phyloP scores from a whole-genome alignment of 2,329 filamentous ascomycete species.

The Colletotrichum tanaceti region DNA sequence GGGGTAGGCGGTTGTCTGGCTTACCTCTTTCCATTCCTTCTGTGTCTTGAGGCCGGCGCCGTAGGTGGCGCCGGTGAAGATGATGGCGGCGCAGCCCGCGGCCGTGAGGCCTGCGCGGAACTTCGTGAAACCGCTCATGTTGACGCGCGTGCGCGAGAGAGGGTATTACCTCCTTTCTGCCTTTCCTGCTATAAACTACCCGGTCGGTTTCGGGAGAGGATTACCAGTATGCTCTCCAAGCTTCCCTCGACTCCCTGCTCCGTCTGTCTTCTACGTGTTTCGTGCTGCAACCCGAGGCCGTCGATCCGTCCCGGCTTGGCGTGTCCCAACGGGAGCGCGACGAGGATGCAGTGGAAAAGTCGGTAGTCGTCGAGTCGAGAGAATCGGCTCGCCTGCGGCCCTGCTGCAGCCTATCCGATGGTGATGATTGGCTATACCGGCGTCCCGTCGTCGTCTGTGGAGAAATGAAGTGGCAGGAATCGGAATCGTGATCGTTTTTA shows the following conservation, averaged over 20 bases:
- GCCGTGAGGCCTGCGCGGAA: constrained; percentile 48
- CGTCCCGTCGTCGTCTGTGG: constrained; percentile 1
- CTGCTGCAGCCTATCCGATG: constrained; percentile 17
- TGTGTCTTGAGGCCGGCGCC: constrained; percentile 63
- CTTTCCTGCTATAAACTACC: neutral
- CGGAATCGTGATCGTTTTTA: neutral
- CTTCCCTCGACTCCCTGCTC: constrained; percentile 42
- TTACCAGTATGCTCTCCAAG: constrained; percentile 48
- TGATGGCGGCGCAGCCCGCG: constrained; percentile 59
- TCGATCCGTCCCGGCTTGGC: constrained; percentile 1
- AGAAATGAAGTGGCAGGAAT: constrained; percentile 6
- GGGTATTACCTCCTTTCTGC: no score
- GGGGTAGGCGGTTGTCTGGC: constrained; percentile 14
- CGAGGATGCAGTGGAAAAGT: constrained; percentile 17
- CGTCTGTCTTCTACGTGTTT: constrained; percentile 44
- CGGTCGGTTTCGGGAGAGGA: neutral
- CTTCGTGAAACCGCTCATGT: constrained; percentile 42
- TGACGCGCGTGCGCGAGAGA: neutral
- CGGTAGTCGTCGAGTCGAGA: constrained; percentile 32
- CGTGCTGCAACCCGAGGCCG: constrained; percentile 6
- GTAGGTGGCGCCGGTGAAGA: constrained; percentile 60
- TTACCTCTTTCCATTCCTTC: constrained; percentile 58
- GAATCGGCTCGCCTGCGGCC: constrained; percentile 26
- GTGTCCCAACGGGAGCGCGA: constrained; percentile 20
- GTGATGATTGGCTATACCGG: constrained; percentile 7